These are phyloP conservation scores for Saccharum officinarum DNA, from an alignment of 176 grass and related monocot species.

Conservation along the genomic window DNA sequence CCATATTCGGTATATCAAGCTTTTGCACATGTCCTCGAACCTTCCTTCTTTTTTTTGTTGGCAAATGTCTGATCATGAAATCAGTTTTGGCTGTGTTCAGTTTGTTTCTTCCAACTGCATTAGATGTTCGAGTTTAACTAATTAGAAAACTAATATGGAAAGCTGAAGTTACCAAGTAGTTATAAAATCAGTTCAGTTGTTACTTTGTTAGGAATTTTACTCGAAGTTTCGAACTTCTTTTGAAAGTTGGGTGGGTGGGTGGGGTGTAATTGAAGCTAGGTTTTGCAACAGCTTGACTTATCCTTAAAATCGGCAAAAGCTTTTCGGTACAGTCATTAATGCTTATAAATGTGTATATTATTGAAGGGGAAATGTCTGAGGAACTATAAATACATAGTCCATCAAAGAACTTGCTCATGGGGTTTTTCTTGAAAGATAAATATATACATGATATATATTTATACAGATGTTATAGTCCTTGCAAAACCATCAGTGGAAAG, in stretches of 20 bases:
- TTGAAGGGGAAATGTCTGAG: not conserved
- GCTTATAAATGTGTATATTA: not conserved
- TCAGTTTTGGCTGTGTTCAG: not conserved
- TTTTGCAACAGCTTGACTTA: not conserved
- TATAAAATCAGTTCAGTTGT: not conserved
- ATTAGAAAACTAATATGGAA: not conserved
- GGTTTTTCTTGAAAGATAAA: not conserved
- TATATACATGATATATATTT: not conserved
- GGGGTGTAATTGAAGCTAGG: not conserved
- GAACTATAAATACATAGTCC: not conserved
- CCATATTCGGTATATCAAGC: constrained; percentile 51
- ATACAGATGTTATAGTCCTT: not conserved
- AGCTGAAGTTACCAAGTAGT: not conserved
- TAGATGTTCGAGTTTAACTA: not conserved
- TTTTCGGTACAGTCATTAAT: not conserved
- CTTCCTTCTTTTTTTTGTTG: not conserved
- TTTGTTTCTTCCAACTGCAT: not conserved
- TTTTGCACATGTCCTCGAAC: not conserved
- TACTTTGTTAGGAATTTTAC: too few relatives aligned
- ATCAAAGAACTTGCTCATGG: not conserved
- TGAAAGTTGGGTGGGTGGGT: too few relatives aligned
- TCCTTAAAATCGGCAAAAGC: not conserved
- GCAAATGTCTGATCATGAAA: not conserved
- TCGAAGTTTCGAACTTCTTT: too few relatives aligned
- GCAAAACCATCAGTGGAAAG: not conserved